A percentile compares a stretch with the other conserved stretches of the same genome.
Evolutionary conservation across 441 rosid species (phyloP).

Genomic region (Aquilaria agallochum): DNA sequence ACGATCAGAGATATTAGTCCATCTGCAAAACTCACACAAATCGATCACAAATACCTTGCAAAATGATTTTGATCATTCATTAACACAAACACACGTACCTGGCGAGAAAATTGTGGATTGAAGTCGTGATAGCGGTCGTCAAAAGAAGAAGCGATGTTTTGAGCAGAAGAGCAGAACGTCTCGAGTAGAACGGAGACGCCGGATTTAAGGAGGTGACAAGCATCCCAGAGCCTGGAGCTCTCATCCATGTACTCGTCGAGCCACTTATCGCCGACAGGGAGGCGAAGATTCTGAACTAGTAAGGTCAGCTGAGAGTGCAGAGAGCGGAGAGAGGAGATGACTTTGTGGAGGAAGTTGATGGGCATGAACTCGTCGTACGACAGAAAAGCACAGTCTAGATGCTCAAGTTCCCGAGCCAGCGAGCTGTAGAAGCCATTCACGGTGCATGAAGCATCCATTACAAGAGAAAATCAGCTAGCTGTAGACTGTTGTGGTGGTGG

Average conservation of each 20-base stretch:
- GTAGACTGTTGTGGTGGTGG: conserved; percentile 2
- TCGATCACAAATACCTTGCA: too few species aligned
- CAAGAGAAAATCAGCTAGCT: neutral
- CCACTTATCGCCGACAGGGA: conserved; percentile 95
- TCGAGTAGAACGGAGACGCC: conserved; percentile 68
- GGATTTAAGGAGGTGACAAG: conserved; percentile 76
- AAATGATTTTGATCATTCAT: too few species aligned
- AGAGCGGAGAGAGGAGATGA: conserved; percentile 65
- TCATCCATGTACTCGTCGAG: conserved; percentile 98
- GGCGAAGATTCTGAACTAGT: conserved; percentile 81
- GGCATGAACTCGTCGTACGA: conserved; percentile 69
- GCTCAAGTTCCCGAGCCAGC: conserved; percentile 73
- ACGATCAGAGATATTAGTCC: too few species aligned
- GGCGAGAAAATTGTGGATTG: conserved; percentile 61
- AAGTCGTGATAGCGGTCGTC: conserved; percentile 48
- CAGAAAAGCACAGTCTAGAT: conserved; percentile 62
- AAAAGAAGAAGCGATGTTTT: conserved; percentile 57
- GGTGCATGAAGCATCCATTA: conserved; percentile 73
- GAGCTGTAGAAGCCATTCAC: conserved; percentile 81
- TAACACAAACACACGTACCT: conserved; percentile 34
- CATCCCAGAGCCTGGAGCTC: conserved; percentile 94
- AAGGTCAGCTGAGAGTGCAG: conserved; percentile 74
- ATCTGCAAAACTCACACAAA: too few species aligned
- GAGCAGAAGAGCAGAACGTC: conserved; percentile 54
- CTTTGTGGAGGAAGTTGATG: conserved; percentile 70